These are phyloP conservation scores for Elsinoe fawcettii DNA, from an alignment of 2,329 filamentous ascomycete species.

Conservation along the genomic window DNA sequence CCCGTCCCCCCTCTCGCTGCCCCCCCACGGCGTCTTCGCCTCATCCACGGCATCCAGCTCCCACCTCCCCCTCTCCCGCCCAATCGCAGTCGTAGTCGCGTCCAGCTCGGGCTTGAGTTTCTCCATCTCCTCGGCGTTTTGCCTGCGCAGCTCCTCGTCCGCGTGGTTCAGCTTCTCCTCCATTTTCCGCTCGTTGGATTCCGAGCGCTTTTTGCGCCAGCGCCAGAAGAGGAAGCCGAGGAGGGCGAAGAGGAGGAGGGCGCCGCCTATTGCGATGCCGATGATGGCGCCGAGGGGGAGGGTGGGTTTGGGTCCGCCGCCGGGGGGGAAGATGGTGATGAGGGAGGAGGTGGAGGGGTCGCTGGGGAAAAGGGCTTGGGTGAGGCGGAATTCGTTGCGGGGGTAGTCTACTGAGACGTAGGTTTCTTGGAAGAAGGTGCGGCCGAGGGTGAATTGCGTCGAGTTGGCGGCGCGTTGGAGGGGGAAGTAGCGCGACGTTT, in stretches of 20 bases:
- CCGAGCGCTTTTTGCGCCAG: constrained; percentile 1
- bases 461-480: constrained; percentile 50
- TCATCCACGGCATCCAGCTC: neutral
- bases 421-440: constrained; percentile 63
- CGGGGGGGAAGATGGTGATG: constrained; percentile 28
- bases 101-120: constrained; percentile 8
- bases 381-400: constrained; percentile 39
- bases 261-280: constrained; percentile 32
- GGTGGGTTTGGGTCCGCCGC: neutral
- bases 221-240: constrained; percentile 28
- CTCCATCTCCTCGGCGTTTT: neutral
- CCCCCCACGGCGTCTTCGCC: constrained; percentile 38
- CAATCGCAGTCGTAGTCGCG: constrained; percentile 4
- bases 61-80: neutral
- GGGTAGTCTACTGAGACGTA: constrained; percentile 45
- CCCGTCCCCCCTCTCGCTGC: constrained; percentile 67
- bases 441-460: constrained; percentile 54
- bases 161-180: neutral
- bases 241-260: constrained; percentile 23
- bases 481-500: constrained; percentile 59
- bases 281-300: constrained; percentile 27
- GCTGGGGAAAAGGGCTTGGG: constrained; percentile 30
- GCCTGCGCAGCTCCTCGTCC: neutral
- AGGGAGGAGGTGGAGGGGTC: constrained; percentile 25
- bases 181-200: neutral